A percentile compares a stretch with the other conserved stretches of the same genome.
Evolutionary conservation across 2,329 filamentous ascomycete species (phyloP).

Genomic region (Talaromyces marneffei): DNA sequence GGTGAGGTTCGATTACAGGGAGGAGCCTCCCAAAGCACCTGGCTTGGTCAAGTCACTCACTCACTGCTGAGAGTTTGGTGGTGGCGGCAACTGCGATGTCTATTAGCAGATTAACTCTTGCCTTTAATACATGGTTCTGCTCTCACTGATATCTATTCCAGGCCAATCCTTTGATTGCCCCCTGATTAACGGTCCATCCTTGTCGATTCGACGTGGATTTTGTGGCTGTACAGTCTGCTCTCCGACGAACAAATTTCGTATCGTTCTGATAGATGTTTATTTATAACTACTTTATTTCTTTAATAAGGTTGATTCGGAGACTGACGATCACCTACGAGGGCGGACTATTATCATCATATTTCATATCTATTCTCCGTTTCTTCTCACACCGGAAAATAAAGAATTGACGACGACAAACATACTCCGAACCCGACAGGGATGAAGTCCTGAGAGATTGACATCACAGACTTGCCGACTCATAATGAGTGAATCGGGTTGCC

Average conservation of each 20-base stretch:
- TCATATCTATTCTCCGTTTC: background rate
- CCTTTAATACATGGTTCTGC: background rate
- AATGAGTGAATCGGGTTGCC: slow-evolving; percentile 1
- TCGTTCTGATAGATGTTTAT: background rate
- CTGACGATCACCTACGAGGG: background rate
- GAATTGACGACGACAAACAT: background rate
- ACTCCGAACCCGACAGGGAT: background rate
- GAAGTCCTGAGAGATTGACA: background rate
- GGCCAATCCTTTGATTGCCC: slow-evolving; percentile 3
- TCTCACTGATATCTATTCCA: slow-evolving; percentile 5
- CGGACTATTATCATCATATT: background rate
- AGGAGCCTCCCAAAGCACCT: background rate
- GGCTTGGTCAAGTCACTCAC: background rate
- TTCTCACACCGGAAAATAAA: background rate
- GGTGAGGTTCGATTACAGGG: background rate
- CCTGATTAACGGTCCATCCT: background rate
- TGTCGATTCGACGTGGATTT: background rate
- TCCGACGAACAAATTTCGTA: background rate
- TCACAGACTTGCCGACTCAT: background rate
- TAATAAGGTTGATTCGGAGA: background rate
- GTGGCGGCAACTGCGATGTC: slow-evolving; percentile 5
- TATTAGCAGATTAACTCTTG: background rate
- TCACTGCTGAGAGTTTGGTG: background rate
- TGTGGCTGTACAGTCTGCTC: background rate
- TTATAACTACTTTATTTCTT: background rate